Evolutionary conservation across 2,329 filamentous ascomycete genomes (phyloP).

Genomic region (Reticulascus tulasneorum): DNA sequence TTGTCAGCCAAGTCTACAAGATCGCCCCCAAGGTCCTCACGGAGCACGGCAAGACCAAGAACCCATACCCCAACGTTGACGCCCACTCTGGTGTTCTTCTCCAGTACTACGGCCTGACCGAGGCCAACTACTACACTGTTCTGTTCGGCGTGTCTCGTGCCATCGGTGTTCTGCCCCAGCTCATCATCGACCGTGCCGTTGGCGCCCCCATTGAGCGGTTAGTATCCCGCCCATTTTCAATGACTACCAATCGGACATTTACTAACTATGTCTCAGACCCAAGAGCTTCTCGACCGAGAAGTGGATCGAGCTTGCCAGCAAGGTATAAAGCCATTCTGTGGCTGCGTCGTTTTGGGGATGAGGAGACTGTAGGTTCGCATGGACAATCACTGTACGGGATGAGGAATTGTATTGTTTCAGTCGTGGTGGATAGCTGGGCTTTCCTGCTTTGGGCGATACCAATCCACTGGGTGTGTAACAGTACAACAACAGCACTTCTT

Average conservation of each 20-base stretch:
- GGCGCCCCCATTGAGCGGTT: slow-evolving; percentile 91
- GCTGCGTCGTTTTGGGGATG: slow-evolving; percentile 2
- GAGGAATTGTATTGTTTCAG: slow-evolving; percentile 16
- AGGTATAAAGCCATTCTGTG: slow-evolving; percentile 74
- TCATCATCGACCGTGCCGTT: slow-evolving; percentile 98
- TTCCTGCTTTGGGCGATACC: slow-evolving; percentile 16
- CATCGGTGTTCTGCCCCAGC: slow-evolving; percentile 96
- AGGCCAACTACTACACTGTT: slow-evolving; percentile 99
- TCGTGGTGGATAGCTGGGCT: slow-evolving; percentile 15
- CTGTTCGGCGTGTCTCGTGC: slow-evolving; percentile 98
- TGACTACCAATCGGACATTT: no score
- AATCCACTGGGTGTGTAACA: slow-evolving; percentile 17
- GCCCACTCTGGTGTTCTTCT: slow-evolving; percentile 98
- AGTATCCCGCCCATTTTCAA: no score
- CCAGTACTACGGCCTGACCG: slow-evolving; percentile 98
- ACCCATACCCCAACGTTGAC: slow-evolving; percentile 98
- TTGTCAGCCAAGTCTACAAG: slow-evolving; percentile 99
- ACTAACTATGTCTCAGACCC: no score
- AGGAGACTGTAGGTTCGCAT: slow-evolving; percentile 11
- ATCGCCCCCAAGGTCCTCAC: slow-evolving; percentile 96
- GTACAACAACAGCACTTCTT: slow-evolving; percentile 14
- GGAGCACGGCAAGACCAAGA: slow-evolving; percentile 99
- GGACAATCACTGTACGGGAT: slow-evolving; percentile 12
- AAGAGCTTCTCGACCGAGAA: slow-evolving; percentile 99
- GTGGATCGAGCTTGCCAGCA: slow-evolving; percentile 90